These are phyloP conservation scores for Epichloe baconii DNA, from an alignment of 2,329 filamentous ascomycete species.

Conservation along the genomic window DNA sequence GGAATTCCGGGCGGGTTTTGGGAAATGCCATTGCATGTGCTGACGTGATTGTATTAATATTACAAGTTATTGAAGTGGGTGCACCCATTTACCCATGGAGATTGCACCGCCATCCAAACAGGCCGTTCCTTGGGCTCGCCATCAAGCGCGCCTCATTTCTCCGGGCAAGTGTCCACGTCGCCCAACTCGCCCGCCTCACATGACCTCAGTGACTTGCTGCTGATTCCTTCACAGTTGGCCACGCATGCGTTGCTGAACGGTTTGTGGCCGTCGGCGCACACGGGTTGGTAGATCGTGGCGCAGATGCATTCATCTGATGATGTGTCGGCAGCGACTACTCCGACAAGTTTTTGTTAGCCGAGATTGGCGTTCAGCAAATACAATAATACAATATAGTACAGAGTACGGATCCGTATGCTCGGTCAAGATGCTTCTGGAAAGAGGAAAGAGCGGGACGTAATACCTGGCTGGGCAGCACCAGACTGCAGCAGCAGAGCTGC, in stretches of 20 bases:
- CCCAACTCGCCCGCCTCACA: background rate
- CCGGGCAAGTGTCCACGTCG: background rate
- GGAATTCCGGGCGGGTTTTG: too few relatives aligned
- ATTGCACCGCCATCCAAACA: too few relatives aligned
- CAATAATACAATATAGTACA: background rate
- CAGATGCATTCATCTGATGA: background rate
- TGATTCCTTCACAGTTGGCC: background rate
- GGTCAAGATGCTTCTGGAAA: too few relatives aligned
- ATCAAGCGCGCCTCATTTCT: too few relatives aligned
- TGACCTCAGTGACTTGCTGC: fast-evolving
- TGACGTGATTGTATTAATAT: too few relatives aligned
- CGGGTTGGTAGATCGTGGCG: background rate
- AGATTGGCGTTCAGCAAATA: background rate
- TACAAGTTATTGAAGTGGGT: too few relatives aligned
- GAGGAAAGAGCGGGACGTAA: background rate
- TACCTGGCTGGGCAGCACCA: conserved; percentile 53
- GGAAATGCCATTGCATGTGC: too few relatives aligned
- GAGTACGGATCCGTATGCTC: too few relatives aligned
- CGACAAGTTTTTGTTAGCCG: too few relatives aligned
- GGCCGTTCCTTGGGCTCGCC: too few relatives aligned
- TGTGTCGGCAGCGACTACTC: too few relatives aligned
- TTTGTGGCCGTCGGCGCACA: background rate
- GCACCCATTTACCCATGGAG: too few relatives aligned
- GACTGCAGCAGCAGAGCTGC: conserved; percentile 33
- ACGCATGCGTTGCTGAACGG: background rate